phyloP scores from a whole-genome alignment of 257 asterid species.

The Eucommia ulmoides region DNA sequence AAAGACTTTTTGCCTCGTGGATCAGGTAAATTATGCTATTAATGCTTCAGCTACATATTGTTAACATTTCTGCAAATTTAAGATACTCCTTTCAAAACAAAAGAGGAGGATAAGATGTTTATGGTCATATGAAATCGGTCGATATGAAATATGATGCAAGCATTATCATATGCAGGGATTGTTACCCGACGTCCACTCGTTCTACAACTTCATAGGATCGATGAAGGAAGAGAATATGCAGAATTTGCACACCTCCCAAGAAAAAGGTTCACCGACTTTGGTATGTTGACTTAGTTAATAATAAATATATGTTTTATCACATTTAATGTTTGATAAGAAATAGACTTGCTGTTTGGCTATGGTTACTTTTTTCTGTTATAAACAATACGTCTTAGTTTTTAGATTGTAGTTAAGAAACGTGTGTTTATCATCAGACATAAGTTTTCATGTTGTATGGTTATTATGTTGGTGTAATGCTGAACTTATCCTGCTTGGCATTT shows the following conservation, averaged over 20 bases:
- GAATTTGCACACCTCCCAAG: constrained; percentile 81
- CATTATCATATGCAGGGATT: constrained; percentile 32
- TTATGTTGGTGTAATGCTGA: too few species aligned
- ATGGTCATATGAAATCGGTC: not conserved
- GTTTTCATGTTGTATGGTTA: too few species aligned
- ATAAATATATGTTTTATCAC: not conserved
- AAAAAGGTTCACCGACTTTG: constrained; percentile 59
- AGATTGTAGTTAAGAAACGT: too few species aligned
- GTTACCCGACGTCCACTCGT: constrained; percentile 81
- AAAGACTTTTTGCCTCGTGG: constrained; percentile 82
- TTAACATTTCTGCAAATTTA: constrained; percentile 2
- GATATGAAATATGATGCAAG: constrained; percentile 1
- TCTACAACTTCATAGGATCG: constrained; percentile 66
- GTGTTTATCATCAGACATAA: too few species aligned
- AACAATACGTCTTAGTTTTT: too few species aligned
- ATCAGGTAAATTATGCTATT: constrained; percentile 32
- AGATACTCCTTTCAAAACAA: not conserved
- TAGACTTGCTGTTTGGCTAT: not conserved
- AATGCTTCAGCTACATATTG: constrained; percentile 2
- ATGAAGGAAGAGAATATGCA: constrained; percentile 68
- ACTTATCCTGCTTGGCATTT: too few species aligned
- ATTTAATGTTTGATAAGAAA: not conserved
- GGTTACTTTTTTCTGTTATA: not conserved
- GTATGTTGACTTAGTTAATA: constrained; percentile 17
- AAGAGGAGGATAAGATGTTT: not conserved